A percentile compares a stretch with the other conserved stretches of the same genome.
Evolutionary conservation across 768 basidiomycete species (phyloP).

Genomic region (Lentinus tigrinus): DNA sequence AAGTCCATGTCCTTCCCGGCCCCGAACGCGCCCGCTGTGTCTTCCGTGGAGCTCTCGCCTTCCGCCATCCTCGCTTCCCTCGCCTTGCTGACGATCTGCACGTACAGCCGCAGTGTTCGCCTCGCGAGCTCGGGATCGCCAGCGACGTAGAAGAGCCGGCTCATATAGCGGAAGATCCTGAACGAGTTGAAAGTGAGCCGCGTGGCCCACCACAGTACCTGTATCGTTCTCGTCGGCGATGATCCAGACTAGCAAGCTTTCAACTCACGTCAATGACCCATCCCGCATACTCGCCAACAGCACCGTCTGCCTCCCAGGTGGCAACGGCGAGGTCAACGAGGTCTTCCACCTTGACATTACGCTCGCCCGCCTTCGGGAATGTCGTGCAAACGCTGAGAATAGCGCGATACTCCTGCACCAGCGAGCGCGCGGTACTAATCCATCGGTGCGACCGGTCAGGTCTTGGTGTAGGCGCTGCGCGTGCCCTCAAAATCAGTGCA

Average conservation of each 20-base stretch:
- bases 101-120: slow-evolving; percentile 77
- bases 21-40: slow-evolving; percentile 7
- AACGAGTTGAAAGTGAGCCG: slow-evolving; percentile 92
- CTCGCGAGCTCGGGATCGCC: slow-evolving; percentile 64
- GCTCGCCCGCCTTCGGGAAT: slow-evolving; percentile 82
- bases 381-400: slow-evolving; percentile 65
- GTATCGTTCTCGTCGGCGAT: too few relatives aligned
- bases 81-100: slow-evolving; percentile 82
- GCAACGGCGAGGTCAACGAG: slow-evolving; percentile 80
- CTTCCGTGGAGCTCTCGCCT: slow-evolving; percentile 22
- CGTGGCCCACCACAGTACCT: slow-evolving; percentile 94
- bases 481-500: slow-evolving; percentile 56
- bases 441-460: slow-evolving; percentile 47
- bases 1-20: slow-evolving; percentile 50
- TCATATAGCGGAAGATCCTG: slow-evolving; percentile 81
- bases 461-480: slow-evolving; percentile 16
- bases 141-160: slow-evolving; percentile 62
- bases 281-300: slow-evolving; percentile 57
- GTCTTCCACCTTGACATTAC: slow-evolving; percentile 77
- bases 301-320: slow-evolving; percentile 77
- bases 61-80: slow-evolving; percentile 56
- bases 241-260: not conserved
- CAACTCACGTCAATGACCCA: slow-evolving; percentile 80
- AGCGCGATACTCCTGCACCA: slow-evolving; percentile 70
- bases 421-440: slow-evolving; percentile 61